Evolutionary conservation across 768 basidiomycete species (phyloP), one percentile per base, ranked within the genome.

Genomic region (Krasilnikovozyma curviuscula): DNA sequence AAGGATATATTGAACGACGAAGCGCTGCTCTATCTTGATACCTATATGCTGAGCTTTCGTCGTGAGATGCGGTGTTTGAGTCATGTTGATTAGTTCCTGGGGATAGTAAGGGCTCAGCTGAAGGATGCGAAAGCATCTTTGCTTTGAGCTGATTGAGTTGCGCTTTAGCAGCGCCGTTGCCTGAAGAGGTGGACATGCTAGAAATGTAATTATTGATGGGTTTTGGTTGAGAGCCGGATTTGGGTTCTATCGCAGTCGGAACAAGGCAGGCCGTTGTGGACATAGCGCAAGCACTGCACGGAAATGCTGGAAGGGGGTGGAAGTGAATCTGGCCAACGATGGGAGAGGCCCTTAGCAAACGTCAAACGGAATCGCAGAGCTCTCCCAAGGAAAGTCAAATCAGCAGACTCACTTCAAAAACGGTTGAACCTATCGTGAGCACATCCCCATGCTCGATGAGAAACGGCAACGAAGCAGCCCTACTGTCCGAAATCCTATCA

Each of bases 241-340:
- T n/a, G n/a, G n/a, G n/a, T n/a, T n/a, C n/a, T n/a, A n/a, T n/a
- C n/a, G 40, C 50, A 52, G 6, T 13, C 32, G 30, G 39, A 16
- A 28, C 50, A 52, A 4, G 50, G 50, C 23, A 52, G 34, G 30
- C 18, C 23, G 14, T 39, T n/a, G 28, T 52, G 50, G 10, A 52
- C 33, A 18, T 52, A n/a, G n/a, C n/a, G n/a, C n/a, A n/a, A n/a
- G n/a, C n/a, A n/a, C n/a, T n/a, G n/a, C n/a, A n/a, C n/a, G 50
- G 24, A 52, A 25, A 44, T 52, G 19, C 9, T 10, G 16, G 21
- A 8, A n/a, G n/a, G n/a, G n/a, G n/a, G n/a, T n/a, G n/a, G n/a
- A n/a, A n/a, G n/a, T n/a, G n/a, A n/a, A n/a, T n/a, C n/a, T n/a
- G n/a, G n/a, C n/a, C n/a, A n/a, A n/a, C n/a, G n/a, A n/a, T n/a